Evolutionary conservation across 257 asterid genomes (phyloP), one percentile per base, ranked within the genome.

Genomic region (Nicotiana attenuata): DNA sequence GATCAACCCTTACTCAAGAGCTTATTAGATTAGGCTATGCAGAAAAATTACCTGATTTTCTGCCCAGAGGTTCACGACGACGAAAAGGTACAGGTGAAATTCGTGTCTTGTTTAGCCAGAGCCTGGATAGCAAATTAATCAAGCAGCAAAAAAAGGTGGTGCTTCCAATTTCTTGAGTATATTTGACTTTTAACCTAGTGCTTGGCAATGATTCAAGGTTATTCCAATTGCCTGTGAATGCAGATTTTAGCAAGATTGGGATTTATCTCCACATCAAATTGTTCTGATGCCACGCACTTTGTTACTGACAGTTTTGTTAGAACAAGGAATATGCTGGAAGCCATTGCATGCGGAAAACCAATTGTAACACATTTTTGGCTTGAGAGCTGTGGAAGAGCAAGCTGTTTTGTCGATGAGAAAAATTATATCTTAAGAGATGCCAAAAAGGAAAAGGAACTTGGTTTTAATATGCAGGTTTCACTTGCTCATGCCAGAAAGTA

Each of bases 331-430:
- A 89, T 94, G 97, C 81, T 92, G 89, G 95, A 90, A 89, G 90
- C 97, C 85, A 91, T 91, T 83, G 94, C 95, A 61, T 85, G 83
- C 66, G 97, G 97, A 45, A 92, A 86, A 87, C 97, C 88, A 65
- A 93, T 91, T 84, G 94, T 94, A 81, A 92, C 97, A 50, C 93
- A 86, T 88, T 89, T 85, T 71, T 92, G 97, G 98, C 94, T 94
- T 56, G 90, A 92, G 90, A 88, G 89, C 89, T 94, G 98, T 82
- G 87, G 88, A 10, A 96, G 86, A 86, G 92, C 92, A 67, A 89
- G 89, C 57, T 90, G 81, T 85, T 84, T 64, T 55, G 86, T 94
- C 80, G 89, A 90, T 76, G 97, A 90, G 87, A 90, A 86, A 84
- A 83, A 47, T 76, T 91, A 83, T 85, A 94, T 94, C 50, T 81